Evolutionary conservation across 352 stramenopile species (phyloP), one percentile per base, ranked within the genome.

Genomic region (Phytophthora nicotianae): DNA sequence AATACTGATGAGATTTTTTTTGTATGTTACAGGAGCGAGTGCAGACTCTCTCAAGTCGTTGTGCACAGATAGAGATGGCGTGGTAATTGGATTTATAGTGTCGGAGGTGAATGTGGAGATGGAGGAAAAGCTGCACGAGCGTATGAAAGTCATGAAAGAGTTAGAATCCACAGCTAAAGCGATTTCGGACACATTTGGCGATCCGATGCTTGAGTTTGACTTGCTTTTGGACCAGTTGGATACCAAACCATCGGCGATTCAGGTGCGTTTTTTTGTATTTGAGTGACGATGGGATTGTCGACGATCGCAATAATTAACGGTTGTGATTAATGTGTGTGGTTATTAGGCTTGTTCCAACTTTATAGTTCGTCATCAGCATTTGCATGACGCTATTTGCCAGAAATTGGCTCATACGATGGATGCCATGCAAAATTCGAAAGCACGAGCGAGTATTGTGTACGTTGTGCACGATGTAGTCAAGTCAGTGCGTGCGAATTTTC

Each of bases 31-130:
- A 92, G 86, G 86, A 50, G 86, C 83, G n/a, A 88, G 78, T 43
- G 56, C 83, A 3, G 81, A 94, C 10, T 92, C 83, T 16, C 88
- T 95, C 53, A 88, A 95, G 41, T 95, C 86, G 67, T 72, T 95
- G 13, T 93, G 83, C 55, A 93, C 81, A 7, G 85, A 95, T 64
- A 78, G 82, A 27, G 84, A 95, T 23, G 86, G 86, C 10, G 84
- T 95, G 2, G 74, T 93, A 33, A 95, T 95, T 67, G 86, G 86
- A 5, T 93, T 95, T 70, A 91, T 95, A 50, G 86, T 90, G 16
- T 86, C 80, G n/a, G 86, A 95, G 59, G 84, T 93, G 52, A 95
- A 95, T 55, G 74, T 88, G 16, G 86, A 92, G 68, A 81, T 92
- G 50, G 81, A 93, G 50, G 84, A 91, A 50, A 91, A 91, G 59